Base-by-base conservation (phyloP, 2,329 filamentous ascomycete species). In the Thelonectria olida region DNA sequence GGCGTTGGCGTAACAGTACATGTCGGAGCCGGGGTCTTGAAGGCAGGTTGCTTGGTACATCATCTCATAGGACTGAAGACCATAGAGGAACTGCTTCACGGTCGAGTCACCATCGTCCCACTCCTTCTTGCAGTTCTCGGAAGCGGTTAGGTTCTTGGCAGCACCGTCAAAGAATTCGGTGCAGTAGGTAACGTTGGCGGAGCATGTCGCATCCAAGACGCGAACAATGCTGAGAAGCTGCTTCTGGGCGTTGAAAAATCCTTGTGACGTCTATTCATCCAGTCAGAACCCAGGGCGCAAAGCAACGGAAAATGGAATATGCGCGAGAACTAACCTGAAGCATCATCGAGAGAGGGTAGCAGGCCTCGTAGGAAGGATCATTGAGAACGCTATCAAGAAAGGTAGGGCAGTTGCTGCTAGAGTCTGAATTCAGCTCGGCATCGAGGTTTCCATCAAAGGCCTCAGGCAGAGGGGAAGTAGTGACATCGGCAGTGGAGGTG, bases 1-100 rank as follows among this genome's bases (percentile, higher is more conserved):
- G 50, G 95, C 93, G 68, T 92, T 90, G 67, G 92, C 92, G 75
- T 93, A 97, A 80, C 88, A 90, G 81, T 95, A 97, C 67, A 88
- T 85, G 51, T 83, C 83, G 1, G 88, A 88, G 1, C 81, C 77
- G 0, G 86, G 82, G 73, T 92, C 87, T 62, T 87, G 88, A 19
- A 97, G 84, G 74, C 96, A 99, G 7, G 90, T 90, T 3, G 93
- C 92, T 49, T 87, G 84, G 79, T 95, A 97, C 27, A 97, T 79
- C 25, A 90, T 85, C 64, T 89, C 82, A 78, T 97, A 99, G 44
- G 92, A 85, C 20, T 88, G 77, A 70, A 98, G 85, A 47, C 92
- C 93, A 41, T 86, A 81, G 74, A 93, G 92, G 4, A 93, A 91
- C 75, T 92, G 85, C 47, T 88, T 76, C 49, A 97, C 92, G 47